Percentiles rank a stretch among this genome's conserved stretches.
Conservation (phyloP, 306 rosid species). For the Geum urbanum region DNA sequence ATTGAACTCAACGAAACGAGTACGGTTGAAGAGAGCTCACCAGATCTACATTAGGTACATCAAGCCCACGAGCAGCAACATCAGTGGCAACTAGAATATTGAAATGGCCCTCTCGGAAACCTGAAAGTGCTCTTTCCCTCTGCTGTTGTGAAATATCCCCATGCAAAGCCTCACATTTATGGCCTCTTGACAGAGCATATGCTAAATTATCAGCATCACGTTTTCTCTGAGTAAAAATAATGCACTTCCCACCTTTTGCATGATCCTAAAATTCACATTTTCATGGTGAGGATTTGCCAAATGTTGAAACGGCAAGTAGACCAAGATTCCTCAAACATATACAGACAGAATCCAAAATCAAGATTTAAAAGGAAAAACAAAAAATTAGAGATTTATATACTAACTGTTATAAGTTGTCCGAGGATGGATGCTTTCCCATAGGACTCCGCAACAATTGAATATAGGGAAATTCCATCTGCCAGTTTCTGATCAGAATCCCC, state of each 20-base stretch:
- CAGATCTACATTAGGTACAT: slow-evolving; percentile 95
- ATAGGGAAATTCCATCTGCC: slow-evolving; percentile 91
- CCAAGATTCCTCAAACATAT: neutral
- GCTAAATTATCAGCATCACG: slow-evolving; percentile 96
- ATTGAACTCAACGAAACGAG: neutral
- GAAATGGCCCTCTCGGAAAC: slow-evolving; percentile 75
- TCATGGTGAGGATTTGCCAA: slow-evolving; percentile 18
- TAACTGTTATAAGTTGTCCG: slow-evolving; percentile 75
- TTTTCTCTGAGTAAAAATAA: slow-evolving; percentile 93
- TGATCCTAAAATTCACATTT: slow-evolving; percentile 55
- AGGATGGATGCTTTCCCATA: slow-evolving; percentile 70
- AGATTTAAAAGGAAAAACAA: neutral
- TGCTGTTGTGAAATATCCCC: slow-evolving; percentile 93
- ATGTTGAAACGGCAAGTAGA: slow-evolving; percentile 8
- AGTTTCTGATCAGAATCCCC: slow-evolving; percentile 97
- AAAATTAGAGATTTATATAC: slow-evolving; percentile 19
- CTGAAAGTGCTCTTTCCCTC: slow-evolving; percentile 87
- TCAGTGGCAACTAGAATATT: slow-evolving; percentile 92
- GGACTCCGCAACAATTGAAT: slow-evolving; percentile 49
- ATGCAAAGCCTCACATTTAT: slow-evolving; percentile 85
- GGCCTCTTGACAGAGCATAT: slow-evolving; percentile 56
- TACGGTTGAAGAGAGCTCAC: slow-evolving; percentile 43
- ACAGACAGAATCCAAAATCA: neutral
- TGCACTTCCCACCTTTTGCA: slow-evolving; percentile 93
- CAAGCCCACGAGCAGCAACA: slow-evolving; percentile 97